phyloP scores from a whole-genome alignment of 805 yeast genomes.

The Teunomyces panamensis region DNA sequence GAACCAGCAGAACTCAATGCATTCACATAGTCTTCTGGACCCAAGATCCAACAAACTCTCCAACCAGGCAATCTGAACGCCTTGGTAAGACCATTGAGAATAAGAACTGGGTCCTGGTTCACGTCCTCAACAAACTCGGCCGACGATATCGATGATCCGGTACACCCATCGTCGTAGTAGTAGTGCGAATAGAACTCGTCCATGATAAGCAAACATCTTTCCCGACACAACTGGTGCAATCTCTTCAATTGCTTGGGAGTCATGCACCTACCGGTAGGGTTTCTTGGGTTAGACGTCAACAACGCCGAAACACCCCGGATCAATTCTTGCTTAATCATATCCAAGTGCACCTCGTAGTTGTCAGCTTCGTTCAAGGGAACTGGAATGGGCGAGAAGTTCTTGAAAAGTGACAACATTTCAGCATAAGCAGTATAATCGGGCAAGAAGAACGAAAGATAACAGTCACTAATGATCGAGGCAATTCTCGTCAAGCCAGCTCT shows the following conservation, averaged over 20 bases:
- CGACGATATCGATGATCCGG: slow-evolving; percentile 50
- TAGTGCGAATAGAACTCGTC: slow-evolving; percentile 62
- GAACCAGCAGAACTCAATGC: slow-evolving; percentile 60
- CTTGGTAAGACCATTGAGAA: slow-evolving; percentile 59
- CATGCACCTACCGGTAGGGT: slow-evolving; percentile 59
- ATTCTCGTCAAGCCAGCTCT: slow-evolving; percentile 61
- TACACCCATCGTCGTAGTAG: slow-evolving; percentile 52
- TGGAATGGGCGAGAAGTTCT: slow-evolving; percentile 62
- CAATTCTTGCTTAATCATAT: slow-evolving; percentile 50
- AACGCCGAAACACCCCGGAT: slow-evolving; percentile 57
- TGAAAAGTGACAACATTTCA: slow-evolving; percentile 60
- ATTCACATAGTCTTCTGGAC: slow-evolving; percentile 57
- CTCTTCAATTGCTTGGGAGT: slow-evolving; percentile 44
- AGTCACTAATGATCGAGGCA: slow-evolving; percentile 58
- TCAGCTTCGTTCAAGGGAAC: slow-evolving; percentile 58
- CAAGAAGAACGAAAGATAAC: slow-evolving; percentile 56
- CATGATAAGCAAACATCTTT: slow-evolving; percentile 55
- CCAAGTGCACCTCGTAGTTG: slow-evolving; percentile 53
- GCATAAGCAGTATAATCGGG: slow-evolving; percentile 68
- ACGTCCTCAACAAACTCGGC: slow-evolving; percentile 54
- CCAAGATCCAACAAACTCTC: slow-evolving; percentile 63
- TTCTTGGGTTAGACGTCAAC: slow-evolving; percentile 59
- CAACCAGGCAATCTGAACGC: slow-evolving; percentile 63
- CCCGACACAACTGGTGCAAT: slow-evolving; percentile 53
- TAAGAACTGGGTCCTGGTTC: slow-evolving; percentile 55